phyloP scores from a whole-genome alignment of 2,329 filamentous ascomycete species.

The Colletotrichum spinosum region DNA sequence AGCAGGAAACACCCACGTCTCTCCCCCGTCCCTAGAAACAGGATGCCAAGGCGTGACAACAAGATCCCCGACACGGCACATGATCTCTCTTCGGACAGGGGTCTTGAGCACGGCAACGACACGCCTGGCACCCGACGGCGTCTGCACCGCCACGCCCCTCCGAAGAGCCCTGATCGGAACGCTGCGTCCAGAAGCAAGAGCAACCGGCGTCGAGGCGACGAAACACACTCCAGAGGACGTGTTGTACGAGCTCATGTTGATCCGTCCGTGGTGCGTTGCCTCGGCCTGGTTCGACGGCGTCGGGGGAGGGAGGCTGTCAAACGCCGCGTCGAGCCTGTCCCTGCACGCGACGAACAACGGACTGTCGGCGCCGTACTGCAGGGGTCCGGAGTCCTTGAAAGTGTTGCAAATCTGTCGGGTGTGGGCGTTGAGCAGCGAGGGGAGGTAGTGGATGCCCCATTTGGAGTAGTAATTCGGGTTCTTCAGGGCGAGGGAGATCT shows the following conservation, averaged over 20 bases:
- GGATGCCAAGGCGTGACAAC: slow-evolving; percentile 72
- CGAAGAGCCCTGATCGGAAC: slow-evolving; percentile 58
- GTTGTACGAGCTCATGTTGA: slow-evolving; percentile 60
- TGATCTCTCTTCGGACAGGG: slow-evolving; percentile 48
- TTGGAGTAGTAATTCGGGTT: slow-evolving; percentile 51
- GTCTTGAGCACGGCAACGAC: slow-evolving; percentile 66
- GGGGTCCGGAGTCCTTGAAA: slow-evolving; percentile 71
- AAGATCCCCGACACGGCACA: slow-evolving; percentile 60
- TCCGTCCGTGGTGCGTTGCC: slow-evolving; percentile 14
- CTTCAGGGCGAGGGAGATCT: slow-evolving; percentile 61
- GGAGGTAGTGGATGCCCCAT: slow-evolving; percentile 71
- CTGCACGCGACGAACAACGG: slow-evolving; percentile 64
- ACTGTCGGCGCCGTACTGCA: slow-evolving; percentile 63
- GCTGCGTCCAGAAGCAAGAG: slow-evolving; percentile 53
- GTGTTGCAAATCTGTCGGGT: slow-evolving; percentile 68
- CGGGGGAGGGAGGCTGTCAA: slow-evolving; percentile 60
- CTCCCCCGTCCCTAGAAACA: slow-evolving; percentile 50
- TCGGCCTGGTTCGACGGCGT: slow-evolving; percentile 47
- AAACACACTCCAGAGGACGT: slow-evolving; percentile 61
- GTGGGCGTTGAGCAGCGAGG: slow-evolving; percentile 67
- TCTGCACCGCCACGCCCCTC: slow-evolving; percentile 60
- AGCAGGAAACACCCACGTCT: slow-evolving; percentile 61
- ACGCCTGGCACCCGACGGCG: slow-evolving; percentile 59
- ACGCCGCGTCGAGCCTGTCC: slow-evolving; percentile 60
- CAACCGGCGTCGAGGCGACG: slow-evolving; percentile 59